A percentile compares a stretch with the other conserved stretches of the same genome.
Conservation (phyloP, 345 rosid species). For the Murraya paniculata region DNA sequence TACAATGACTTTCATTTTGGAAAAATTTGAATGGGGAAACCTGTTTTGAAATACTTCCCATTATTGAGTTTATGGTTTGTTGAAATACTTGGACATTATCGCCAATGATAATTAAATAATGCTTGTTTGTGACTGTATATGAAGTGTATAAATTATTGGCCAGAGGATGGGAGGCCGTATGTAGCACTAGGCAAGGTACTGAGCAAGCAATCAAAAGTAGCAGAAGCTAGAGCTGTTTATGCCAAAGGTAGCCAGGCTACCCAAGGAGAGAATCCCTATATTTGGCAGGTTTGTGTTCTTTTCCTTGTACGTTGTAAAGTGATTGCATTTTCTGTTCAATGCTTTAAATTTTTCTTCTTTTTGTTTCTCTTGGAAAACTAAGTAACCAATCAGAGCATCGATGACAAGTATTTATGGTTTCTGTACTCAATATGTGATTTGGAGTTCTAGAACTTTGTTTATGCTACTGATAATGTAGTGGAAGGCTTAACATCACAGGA, state of each 20-base stretch:
- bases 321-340: constrained; percentile 1
- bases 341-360: background rate
- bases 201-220: constrained; percentile 59
- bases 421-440: background rate
- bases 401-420: background rate
- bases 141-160: constrained; percentile 87
- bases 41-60: background rate
- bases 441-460: background rate
- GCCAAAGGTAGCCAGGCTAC: constrained; percentile 91
- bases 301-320: background rate
- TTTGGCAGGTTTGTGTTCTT: constrained; percentile 83
- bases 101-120: background rate
- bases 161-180: constrained; percentile 95
- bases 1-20: background rate
- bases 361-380: background rate
- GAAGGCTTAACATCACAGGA: background rate
- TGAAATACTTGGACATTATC: background rate
- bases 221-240: constrained; percentile 71
- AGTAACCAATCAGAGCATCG: background rate
- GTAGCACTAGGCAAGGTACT: constrained; percentile 82
- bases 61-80: background rate
- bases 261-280: constrained; percentile 92
- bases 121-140: constrained; percentile 5
- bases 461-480: background rate
- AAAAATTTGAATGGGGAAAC: background rate